phyloP scores from a whole-genome alignment of 148 eudicot species.

The Arbutus unedo region DNA sequence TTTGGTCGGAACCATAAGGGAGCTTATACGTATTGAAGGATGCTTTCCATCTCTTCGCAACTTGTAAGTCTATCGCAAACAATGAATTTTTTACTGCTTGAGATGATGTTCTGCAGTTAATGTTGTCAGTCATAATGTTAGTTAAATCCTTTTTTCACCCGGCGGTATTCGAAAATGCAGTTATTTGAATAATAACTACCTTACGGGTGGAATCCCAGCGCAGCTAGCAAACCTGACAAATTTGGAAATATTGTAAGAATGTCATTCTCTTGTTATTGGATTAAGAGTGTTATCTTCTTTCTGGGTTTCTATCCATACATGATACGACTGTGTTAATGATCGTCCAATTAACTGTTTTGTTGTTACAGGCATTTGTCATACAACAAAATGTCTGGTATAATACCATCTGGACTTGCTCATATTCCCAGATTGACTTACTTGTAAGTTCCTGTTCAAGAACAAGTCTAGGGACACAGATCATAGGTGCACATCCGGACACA shows the following conservation, averaged over 20 bases:
- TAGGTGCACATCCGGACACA: too few relatives aligned
- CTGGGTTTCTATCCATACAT: background rate
- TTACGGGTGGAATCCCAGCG: conserved; percentile 88
- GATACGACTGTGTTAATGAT: background rate
- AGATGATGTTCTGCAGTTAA: conserved; percentile 11
- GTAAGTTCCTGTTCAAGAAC: conserved; percentile 56
- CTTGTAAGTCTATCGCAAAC: conserved; percentile 50
- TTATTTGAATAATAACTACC: conserved; percentile 83
- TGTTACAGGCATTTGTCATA: conserved; percentile 68
- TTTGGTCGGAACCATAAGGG: conserved; percentile 91
- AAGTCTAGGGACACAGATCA: too few relatives aligned
- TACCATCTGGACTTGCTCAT: conserved; percentile 72
- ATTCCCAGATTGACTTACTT: conserved; percentile 83
- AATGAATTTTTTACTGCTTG: background rate
- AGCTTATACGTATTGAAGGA: conserved; percentile 89
- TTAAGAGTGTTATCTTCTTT: conserved; percentile 5
- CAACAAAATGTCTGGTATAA: conserved; percentile 91
- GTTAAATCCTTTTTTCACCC: conserved; percentile 15
- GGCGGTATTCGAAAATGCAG: conserved; percentile 29
- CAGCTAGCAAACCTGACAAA: conserved; percentile 85
- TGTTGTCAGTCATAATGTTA: background rate
- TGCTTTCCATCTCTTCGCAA: conserved; percentile 92
- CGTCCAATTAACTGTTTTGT: conserved; percentile 10
- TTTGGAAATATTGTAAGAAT: conserved; percentile 90
- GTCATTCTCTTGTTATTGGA: background rate